phyloP scores from a whole-genome alignment of 345 rosid genomes.

The Acer negundo region DNA sequence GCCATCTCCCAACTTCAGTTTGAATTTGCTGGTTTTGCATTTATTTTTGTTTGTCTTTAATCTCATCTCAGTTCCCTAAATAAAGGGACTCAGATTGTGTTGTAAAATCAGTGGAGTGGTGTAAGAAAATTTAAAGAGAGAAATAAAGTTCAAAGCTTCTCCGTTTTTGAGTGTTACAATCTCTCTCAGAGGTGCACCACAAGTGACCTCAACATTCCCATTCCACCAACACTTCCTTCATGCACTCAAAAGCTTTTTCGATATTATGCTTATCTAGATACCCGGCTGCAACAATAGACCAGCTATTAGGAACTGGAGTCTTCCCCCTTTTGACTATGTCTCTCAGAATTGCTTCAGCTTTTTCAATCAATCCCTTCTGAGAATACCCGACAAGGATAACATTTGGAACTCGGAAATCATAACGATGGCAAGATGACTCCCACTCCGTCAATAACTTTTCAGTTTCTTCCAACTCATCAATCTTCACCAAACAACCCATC shows the following conservation, averaged over 20 bases:
- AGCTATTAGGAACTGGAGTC: constrained; percentile 41
- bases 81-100: no score
- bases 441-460: constrained; percentile 39
- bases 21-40: no score
- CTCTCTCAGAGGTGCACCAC: no score
- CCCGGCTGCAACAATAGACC: constrained; percentile 44
- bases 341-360: constrained; percentile 37
- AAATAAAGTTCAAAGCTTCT: no score
- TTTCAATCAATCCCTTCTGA: constrained; percentile 38
- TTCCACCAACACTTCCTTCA: no score
- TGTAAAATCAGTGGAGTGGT: no score
- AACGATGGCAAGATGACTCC: constrained; percentile 36
- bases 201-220: no score
- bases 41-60: no score
- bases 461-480: constrained; percentile 45
- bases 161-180: no score
- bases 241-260: constrained; percentile 47
- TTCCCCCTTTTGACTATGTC: constrained; percentile 31
- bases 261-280: constrained; percentile 38
- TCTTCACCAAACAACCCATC: constrained; percentile 39
- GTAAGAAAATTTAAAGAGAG: no score
- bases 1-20: no score
- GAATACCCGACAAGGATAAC: constrained; percentile 42
- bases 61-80: no score
- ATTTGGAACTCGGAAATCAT: constrained; percentile 53